These are phyloP conservation scores for Entomophthora muscae DNA, from an alignment of 371 early-diverging fungal species.

Conservation along the genomic window DNA sequence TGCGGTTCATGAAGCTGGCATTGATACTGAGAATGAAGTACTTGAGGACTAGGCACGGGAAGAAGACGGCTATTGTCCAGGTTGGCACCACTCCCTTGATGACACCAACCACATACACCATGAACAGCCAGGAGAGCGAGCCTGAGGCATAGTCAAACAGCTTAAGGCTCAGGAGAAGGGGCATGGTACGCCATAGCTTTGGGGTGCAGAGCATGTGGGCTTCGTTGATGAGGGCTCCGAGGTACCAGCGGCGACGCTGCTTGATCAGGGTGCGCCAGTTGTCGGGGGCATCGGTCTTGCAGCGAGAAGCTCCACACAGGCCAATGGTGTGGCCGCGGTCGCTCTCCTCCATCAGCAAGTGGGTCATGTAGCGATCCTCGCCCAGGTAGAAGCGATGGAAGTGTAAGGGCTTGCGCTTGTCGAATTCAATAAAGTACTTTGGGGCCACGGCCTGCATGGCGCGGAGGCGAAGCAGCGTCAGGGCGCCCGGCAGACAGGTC, in stretches of 20 bases:
- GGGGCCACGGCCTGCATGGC: conserved; percentile 1
- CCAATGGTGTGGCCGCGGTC: conserved; percentile 94
- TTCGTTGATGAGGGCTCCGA: conserved; percentile 9
- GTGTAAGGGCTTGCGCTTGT: not conserved
- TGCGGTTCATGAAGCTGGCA: conserved; percentile 8
- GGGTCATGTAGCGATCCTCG: conserved; percentile 86
- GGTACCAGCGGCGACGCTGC: conserved; percentile 85
- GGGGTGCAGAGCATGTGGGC: conserved; percentile 8
- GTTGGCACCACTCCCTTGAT: conserved; percentile 7
- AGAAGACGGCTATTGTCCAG: conserved; percentile 7
- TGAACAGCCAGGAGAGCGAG: conserved; percentile 6
- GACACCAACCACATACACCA: conserved; percentile 7
- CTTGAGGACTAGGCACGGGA: conserved; percentile 6
- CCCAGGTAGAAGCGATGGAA: conserved; percentile 22
- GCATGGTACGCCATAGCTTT: conserved; percentile 5
- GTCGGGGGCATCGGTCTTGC: conserved; percentile 93
- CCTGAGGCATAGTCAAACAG: conserved; percentile 8
- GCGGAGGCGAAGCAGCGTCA: not conserved
- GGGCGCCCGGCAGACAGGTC: conserved; percentile 7
- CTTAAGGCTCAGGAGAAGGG: conserved; percentile 1
- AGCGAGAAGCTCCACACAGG: conserved; percentile 87
- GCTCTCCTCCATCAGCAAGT: conserved; percentile 85
- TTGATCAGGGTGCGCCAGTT: conserved; percentile 82
- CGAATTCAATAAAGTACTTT: conserved; percentile 5
- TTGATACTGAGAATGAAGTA: conserved; percentile 1